Evolutionary conservation across 306 rosid species (phyloP), one percentile per base, ranked within the genome.

Genomic region (Corylus heterophylla): DNA sequence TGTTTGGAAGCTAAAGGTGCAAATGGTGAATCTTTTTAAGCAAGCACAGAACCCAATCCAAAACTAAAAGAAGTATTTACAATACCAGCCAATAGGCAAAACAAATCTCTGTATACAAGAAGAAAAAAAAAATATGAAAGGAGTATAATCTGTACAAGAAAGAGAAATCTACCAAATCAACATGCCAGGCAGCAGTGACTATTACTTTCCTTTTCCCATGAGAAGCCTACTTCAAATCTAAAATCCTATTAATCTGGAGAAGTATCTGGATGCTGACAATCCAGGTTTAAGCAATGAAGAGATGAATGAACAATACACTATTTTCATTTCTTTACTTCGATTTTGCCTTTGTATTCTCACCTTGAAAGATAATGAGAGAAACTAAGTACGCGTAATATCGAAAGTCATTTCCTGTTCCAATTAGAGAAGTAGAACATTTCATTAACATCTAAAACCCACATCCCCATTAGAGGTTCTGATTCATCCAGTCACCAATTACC

Each of bases 361-460:
- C 67, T 51, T 71, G 58, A 3, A 75, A 67, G 59, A 54, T 76
- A 42, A 66, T 55, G 27, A 56, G 79, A 56, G 76, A 78, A 79
- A 78, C 83, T 69, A 69, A 56, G 77, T 80, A 74, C 51, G 66
- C 35, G 52, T 51, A 54, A 64, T 66, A 27, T 82, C 88, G 56
- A 82, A 67, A 52, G 50, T 62, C 83, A 85, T 77, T 80, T 80
- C 90, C 90, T 87, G 79, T 45, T 61, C 69, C 51, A 68, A 80
- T 37, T n/a, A 76, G 52, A 74, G 12, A 47, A 27, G 80, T 20
- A 55, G 44, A 69, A 62, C 58, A 22, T 29, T 42, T 74, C 67
- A 72, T 44, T 20, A 47, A 71, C 71, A 27, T 17, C 8, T 35
- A 37, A 17, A 17, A 16, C 48, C 18, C 71, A 66, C 17, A 62